Conservation (phyloP, 768 basidiomycete genomes). For the Leccinum disarticulatum region DNA sequence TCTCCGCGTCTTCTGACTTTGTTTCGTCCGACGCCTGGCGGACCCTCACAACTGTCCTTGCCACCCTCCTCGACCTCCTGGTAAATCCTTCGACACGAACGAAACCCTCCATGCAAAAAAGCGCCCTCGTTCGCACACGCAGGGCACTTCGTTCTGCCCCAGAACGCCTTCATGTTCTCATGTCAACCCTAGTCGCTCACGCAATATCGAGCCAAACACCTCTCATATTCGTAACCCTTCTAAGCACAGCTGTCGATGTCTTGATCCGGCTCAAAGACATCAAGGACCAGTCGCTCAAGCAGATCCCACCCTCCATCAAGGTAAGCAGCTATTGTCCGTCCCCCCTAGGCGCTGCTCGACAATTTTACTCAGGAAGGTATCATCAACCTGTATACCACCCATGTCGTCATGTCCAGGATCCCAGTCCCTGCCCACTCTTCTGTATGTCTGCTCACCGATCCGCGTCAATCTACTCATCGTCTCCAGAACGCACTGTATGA, state of each 20-base stretch:
- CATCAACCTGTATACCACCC: constrained; percentile 54
- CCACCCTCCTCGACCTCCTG: constrained; percentile 58
- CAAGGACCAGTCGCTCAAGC: constrained; percentile 42
- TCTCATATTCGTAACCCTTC: constrained; percentile 45
- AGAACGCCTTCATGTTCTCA: constrained; percentile 46
- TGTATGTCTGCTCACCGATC: constrained; percentile 39
- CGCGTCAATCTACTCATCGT: constrained; percentile 10
- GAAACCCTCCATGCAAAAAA: constrained; percentile 60
- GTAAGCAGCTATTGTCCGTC: constrained; percentile 25
- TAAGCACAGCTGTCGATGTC: constrained; percentile 73
- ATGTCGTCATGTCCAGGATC: constrained; percentile 68
- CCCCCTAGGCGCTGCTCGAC: background rate
- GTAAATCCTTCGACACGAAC: constrained; percentile 50
- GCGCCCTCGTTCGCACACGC: constrained; percentile 58
- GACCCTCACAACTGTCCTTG: constrained; percentile 54
- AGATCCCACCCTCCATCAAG: constrained; percentile 48
- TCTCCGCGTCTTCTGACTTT: constrained; percentile 46
- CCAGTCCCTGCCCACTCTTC: constrained; percentile 57
- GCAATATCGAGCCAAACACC: constrained; percentile 50
- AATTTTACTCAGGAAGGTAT: constrained; percentile 49
- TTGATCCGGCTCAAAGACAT: constrained; percentile 61
- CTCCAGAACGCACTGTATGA: constrained; percentile 54
- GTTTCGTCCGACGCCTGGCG: constrained; percentile 49
- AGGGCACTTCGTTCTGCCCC: constrained; percentile 69
- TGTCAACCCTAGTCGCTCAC: constrained; percentile 51